Evolutionary conservation across 192 early-diverging fungal species (phyloP).

Genomic region (Entophlyctis luteolus): DNA sequence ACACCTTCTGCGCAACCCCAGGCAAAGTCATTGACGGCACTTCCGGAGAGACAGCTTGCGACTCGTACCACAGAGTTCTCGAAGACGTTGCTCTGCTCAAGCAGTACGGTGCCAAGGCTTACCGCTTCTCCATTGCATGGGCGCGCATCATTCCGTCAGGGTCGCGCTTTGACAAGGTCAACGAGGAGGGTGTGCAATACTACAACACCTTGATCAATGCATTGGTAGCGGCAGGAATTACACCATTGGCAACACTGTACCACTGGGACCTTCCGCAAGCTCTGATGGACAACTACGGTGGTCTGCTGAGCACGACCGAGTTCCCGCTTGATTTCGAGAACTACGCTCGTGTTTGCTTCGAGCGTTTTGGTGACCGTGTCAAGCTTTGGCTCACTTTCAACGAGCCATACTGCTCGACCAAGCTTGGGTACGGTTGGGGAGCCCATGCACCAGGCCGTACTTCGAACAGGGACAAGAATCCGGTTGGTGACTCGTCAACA

Average conservation of each 20-base stretch:
- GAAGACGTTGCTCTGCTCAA: constrained; percentile 34
- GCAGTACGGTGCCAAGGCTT: constrained; percentile 19
- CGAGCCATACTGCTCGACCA: constrained; percentile 35
- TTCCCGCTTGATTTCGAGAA: constrained; percentile 35
- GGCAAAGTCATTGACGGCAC: neutral
- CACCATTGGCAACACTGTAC: constrained; percentile 39
- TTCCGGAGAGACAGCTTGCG: neutral
- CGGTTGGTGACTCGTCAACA: constrained; percentile 25
- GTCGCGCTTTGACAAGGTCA: constrained; percentile 21
- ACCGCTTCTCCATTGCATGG: constrained; percentile 48
- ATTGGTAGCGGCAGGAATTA: constrained; percentile 33
- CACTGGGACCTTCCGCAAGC: constrained; percentile 44
- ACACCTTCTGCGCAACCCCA: constrained; percentile 25
- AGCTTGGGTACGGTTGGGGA: constrained; percentile 3
- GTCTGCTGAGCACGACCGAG: constrained; percentile 25
- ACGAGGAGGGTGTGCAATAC: constrained; percentile 38
- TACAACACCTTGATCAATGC: constrained; percentile 42
- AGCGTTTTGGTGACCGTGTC: constrained; percentile 40
- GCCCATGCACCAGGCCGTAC: constrained; percentile 28
- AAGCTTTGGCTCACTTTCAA: constrained; percentile 51
- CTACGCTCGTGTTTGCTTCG: constrained; percentile 38
- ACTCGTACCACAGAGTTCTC: constrained; percentile 19
- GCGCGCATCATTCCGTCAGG: constrained; percentile 44
- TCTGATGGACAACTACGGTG: constrained; percentile 33
- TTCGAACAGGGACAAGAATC: constrained; percentile 17